These are phyloP conservation scores for Macrocybe gigantea DNA, from an alignment of 768 basidiomycete genomes.

Conservation along the genomic window DNA sequence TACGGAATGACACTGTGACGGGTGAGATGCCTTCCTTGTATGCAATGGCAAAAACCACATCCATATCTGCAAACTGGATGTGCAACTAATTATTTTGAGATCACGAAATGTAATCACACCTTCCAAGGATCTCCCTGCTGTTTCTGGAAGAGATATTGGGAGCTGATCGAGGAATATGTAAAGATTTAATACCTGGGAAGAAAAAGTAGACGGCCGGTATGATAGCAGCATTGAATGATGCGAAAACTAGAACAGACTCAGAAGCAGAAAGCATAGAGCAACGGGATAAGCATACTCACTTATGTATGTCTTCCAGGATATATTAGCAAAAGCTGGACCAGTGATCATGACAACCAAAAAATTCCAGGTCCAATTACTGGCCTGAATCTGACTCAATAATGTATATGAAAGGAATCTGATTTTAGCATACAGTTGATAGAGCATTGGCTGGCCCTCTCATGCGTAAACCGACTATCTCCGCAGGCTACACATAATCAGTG, in stretches of 20 bases:
- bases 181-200: constrained; percentile 33
- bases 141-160: constrained; percentile 28
- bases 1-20: constrained; percentile 35
- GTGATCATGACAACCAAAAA: constrained; percentile 59
- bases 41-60: constrained; percentile 40
- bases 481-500: constrained; percentile 34
- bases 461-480: constrained; percentile 57
- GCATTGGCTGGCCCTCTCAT: constrained; percentile 64
- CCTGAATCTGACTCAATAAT: constrained; percentile 11
- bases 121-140: constrained; percentile 52
- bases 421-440: constrained; percentile 38
- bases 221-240: constrained; percentile 49
- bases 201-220: constrained; percentile 53
- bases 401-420: background rate
- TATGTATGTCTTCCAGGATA: constrained; percentile 57
- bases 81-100: background rate
- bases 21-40: constrained; percentile 38
- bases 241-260: constrained; percentile 32
- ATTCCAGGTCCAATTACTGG: constrained; percentile 53
- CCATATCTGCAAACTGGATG: constrained; percentile 27
- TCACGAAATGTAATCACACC: constrained; percentile 14
- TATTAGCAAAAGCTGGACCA: constrained; percentile 51
- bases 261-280: background rate
- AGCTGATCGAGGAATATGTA: background rate
- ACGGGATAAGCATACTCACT: constrained; percentile 16